phyloP scores from a whole-genome alignment of 306 rosid genomes.

The Ormosia semicastrata region DNA sequence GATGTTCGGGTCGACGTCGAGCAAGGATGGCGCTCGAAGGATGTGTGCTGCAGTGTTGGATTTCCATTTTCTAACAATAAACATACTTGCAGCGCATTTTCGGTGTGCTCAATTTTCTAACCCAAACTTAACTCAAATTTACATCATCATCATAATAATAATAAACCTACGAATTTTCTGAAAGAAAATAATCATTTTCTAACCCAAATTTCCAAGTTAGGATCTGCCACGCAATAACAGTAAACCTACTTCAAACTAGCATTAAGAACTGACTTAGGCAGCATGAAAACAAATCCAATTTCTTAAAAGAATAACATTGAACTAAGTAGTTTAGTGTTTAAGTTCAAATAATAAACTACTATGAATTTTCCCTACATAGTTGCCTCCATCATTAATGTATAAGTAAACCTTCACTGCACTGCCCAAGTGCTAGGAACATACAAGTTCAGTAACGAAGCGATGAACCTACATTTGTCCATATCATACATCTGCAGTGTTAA shows the following conservation, averaged over 20 bases:
- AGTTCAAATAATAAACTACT: constrained; percentile 9
- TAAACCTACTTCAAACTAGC: constrained; percentile 1
- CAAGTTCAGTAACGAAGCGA: neutral
- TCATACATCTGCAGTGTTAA: constrained; percentile 24
- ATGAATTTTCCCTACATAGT: constrained; percentile 4
- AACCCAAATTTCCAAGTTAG: neutral
- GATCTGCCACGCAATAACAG: neutral
- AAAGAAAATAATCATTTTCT: neutral
- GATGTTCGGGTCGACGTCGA: too few species aligned
- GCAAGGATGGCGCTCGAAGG: too few species aligned
- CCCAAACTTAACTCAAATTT: too few species aligned
- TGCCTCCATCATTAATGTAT: constrained; percentile 17
- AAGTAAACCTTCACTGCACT: neutral
- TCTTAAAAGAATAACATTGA: neutral
- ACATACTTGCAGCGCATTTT: too few species aligned
- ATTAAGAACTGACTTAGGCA: neutral
- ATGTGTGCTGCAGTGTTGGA: too few species aligned
- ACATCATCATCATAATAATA: too few species aligned
- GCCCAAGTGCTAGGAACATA: constrained; percentile 18
- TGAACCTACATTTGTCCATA: constrained; percentile 30
- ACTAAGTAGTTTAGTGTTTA: neutral
- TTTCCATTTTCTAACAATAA: too few species aligned
- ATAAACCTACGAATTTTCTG: neutral
- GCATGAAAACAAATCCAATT: constrained; percentile 3
- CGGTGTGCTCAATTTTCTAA: too few species aligned